Base-by-base conservation (phyloP, 1,284 basidiomycete species). In the Cutaneotrichosporon dermatis region DNA sequence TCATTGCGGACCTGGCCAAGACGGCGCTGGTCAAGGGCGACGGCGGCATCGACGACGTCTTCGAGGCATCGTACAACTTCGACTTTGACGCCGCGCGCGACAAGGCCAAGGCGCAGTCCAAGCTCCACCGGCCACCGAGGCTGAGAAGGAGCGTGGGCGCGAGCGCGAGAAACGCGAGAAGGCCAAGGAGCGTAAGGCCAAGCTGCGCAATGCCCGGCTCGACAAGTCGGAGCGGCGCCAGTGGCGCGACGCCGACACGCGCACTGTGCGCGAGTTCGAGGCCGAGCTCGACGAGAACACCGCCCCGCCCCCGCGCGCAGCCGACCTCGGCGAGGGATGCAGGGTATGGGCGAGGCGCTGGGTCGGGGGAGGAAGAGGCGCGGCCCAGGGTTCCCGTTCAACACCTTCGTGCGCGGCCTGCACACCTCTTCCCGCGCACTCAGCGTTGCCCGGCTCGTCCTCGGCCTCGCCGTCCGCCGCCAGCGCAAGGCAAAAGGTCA, bases 401-500 rank as follows among this genome's bases (percentile, higher is more conserved):
- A 49, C 46, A 40, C 50, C 10, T 52, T 15, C 40, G 51, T 15
- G 3, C 53, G 53, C 3, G 35, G 43, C 3, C 45, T 51, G 40
- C 37, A 51, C n/a, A 57, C 59, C 4, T 52, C 54, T 9, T 39
- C 52, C 2, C 55, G 62, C n/a, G 36, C 25, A 33, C 58, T 60
- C 55, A 60, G 58, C 1, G 62, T 56, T 10, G 52, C 62, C 62
- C 5, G 55, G 58, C 11, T 55, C 57, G 33, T 50, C 39, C 4
- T 37, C 35, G 2, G n/a, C 50, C 12, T 49, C 57, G 37, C 59
- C 39, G 6, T 12, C 9, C 9, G 15, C 50, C 7, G 15, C 48
- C 4, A 36, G 49, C 13, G 41, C 61, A 6, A 59, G 71, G 15
- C 52, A 68, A 25, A 96, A 95, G 76, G 87, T 90, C 16, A 95